Evolutionary conservation across 2,329 filamentous ascomycete species (phyloP).

Genomic region (Zymoseptoria passerinii): DNA sequence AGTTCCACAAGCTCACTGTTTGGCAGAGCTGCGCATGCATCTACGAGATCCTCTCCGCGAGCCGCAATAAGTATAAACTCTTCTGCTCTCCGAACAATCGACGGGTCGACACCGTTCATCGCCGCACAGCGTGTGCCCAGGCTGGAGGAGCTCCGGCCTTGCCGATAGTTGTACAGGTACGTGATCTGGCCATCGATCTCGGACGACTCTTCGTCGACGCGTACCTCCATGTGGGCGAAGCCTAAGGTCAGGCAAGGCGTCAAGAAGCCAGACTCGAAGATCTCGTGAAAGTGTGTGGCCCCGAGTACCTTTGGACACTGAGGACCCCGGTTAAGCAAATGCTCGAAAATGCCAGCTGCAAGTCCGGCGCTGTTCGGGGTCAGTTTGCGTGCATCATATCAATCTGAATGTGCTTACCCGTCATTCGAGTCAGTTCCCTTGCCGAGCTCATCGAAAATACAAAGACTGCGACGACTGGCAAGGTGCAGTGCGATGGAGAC

Average conservation of each 20-base stretch:
- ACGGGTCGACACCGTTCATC: slow-evolving; percentile 69
- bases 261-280: slow-evolving; percentile 59
- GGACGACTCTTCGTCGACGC: slow-evolving; percentile 46
- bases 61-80: slow-evolving; percentile 60
- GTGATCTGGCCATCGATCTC: slow-evolving; percentile 48
- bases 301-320: slow-evolving; percentile 52
- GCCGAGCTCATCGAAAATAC: slow-evolving; percentile 90
- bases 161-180: slow-evolving; percentile 27
- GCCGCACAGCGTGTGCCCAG: slow-evolving; percentile 80
- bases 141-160: slow-evolving; percentile 67
- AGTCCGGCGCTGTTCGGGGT: slow-evolving; percentile 44
- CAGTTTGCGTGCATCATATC: not conserved
- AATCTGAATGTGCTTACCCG: slow-evolving; percentile 23
- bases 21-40: slow-evolving; percentile 61
- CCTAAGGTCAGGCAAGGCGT: slow-evolving; percentile 41
- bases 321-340: slow-evolving; percentile 43
- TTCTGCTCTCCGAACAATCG: slow-evolving; percentile 67
- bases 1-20: slow-evolving; percentile 56
- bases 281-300: slow-evolving; percentile 62
- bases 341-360: slow-evolving; percentile 52
- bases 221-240: slow-evolving; percentile 66
- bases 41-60: slow-evolving; percentile 66
- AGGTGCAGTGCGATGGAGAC: slow-evolving; percentile 67
- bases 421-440: slow-evolving; percentile 59
- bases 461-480: slow-evolving; percentile 65